Evolutionary conservation across 495 filamentous ascomycete species (phyloP).

Genomic region (Parathielavia hyrcaniae): DNA sequence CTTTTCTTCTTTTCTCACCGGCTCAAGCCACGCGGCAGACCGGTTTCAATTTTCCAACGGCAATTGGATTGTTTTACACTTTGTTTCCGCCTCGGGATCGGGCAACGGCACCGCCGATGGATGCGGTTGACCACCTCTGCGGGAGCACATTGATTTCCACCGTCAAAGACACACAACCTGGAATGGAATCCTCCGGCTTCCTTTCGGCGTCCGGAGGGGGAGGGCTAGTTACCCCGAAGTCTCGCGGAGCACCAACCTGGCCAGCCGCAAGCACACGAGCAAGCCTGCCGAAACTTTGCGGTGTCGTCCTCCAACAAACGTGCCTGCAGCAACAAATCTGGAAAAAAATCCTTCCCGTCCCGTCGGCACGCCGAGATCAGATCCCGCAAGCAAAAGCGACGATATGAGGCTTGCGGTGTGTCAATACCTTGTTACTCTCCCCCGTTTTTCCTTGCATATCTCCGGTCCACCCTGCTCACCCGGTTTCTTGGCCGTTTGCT

Average conservation of each 20-base stretch:
- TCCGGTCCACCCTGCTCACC: neutral
- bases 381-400: neutral
- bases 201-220: too few species aligned
- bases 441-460: neutral
- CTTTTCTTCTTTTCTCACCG: constrained; percentile 12
- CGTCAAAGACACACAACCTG: too few species aligned
- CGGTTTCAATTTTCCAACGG: neutral
- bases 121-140: neutral
- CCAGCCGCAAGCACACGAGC: neutral
- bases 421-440: neutral
- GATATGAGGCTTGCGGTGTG: constrained; percentile 3
- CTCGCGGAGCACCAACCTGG: neutral
- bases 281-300: neutral
- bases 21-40: constrained; percentile 8
- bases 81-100: neutral
- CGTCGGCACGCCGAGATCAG: neutral
- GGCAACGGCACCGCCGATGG: neutral
- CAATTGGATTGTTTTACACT: neutral
- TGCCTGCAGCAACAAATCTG: neutral
- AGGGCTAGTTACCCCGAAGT: too few species aligned
- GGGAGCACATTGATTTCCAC: neutral
- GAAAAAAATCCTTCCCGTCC: neutral
- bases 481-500: neutral
- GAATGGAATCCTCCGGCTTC: too few species aligned
- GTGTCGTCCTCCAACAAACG: neutral